A percentile compares a stretch with the other conserved stretches of the same genome.
These are phyloP conservation scores for Tetrapisispora phaffii DNA, from an alignment of 805 yeast species.

Conservation along the genomic window DNA sequence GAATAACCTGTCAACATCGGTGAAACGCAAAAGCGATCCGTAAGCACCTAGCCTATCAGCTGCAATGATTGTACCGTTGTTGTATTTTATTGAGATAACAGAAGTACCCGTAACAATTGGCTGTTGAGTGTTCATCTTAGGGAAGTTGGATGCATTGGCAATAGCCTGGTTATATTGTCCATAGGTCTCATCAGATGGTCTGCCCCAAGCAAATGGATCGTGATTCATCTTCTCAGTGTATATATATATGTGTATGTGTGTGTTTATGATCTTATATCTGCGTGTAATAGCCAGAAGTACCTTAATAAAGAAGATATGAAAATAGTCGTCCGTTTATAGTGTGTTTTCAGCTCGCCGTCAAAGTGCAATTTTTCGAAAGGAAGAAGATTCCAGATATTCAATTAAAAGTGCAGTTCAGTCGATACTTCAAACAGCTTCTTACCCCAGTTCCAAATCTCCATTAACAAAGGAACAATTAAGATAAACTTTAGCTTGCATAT, in stretches of 20 bases:
- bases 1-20: slow-evolving; percentile 73
- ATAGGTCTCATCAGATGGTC: slow-evolving; percentile 75
- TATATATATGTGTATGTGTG: not conserved
- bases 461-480: too few relatives aligned
- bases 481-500: too few relatives aligned
- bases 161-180: slow-evolving; percentile 72
- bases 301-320: too few relatives aligned
- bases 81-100: slow-evolving; percentile 81
- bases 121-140: slow-evolving; percentile 79
- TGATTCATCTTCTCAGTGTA: slow-evolving; percentile 57
- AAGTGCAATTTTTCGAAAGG: too few relatives aligned
- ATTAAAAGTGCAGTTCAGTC: too few relatives aligned
- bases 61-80: slow-evolving; percentile 85
- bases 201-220: slow-evolving; percentile 93
- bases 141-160: slow-evolving; percentile 57
- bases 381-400: too few relatives aligned
- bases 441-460: too few relatives aligned
- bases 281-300: too few relatives aligned
- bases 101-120: slow-evolving; percentile 97
- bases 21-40: slow-evolving; percentile 85
- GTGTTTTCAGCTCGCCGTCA: too few relatives aligned
- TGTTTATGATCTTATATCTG: too few relatives aligned
- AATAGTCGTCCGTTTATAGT: too few relatives aligned
- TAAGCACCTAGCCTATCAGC: slow-evolving; percentile 92
- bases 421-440: too few relatives aligned